A percentile compares a stretch with the other conserved stretches of the same genome.
Conservation (phyloP, 495 filamentous ascomycete species). For the Rhypophila decipiens region DNA sequence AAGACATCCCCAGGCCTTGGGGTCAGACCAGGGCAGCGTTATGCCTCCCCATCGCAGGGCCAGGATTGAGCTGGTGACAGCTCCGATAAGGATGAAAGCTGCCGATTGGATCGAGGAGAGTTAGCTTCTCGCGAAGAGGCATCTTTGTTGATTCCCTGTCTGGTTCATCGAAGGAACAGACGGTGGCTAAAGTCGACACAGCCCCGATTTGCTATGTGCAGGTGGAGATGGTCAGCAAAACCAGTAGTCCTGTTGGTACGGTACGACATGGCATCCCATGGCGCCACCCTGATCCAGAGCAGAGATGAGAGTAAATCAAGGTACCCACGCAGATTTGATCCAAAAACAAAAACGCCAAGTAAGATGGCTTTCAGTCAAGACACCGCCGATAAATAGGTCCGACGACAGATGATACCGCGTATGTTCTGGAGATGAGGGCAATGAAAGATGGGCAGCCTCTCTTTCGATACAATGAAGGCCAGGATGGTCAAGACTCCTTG, state of each 20-base stretch:
- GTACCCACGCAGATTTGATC: slow-evolving; percentile 1
- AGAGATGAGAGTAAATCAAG: neutral
- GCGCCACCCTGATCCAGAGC: neutral
- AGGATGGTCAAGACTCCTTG: neutral
- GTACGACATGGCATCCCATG: neutral
- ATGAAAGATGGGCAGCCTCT: neutral
- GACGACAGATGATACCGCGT: neutral
- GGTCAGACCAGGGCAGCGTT: neutral
- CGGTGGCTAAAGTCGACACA: neutral
- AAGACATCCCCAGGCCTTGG: neutral
- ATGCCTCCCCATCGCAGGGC: slow-evolving; percentile 1
- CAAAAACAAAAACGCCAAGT: slow-evolving; percentile 1
- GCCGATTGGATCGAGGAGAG: neutral
- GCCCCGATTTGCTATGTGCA: neutral
- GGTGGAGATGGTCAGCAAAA: neutral
- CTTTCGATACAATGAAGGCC: neutral
- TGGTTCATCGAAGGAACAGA: neutral
- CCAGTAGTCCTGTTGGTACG: neutral
- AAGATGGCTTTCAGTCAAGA: neutral
- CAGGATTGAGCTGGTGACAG: neutral
- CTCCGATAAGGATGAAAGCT: neutral
- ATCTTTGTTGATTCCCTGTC: neutral
- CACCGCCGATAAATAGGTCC: neutral
- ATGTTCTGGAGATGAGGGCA: neutral
- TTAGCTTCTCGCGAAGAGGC: neutral